Conservation (phyloP, 306 rosid genomes). For the Begonia loranthoides region DNA sequence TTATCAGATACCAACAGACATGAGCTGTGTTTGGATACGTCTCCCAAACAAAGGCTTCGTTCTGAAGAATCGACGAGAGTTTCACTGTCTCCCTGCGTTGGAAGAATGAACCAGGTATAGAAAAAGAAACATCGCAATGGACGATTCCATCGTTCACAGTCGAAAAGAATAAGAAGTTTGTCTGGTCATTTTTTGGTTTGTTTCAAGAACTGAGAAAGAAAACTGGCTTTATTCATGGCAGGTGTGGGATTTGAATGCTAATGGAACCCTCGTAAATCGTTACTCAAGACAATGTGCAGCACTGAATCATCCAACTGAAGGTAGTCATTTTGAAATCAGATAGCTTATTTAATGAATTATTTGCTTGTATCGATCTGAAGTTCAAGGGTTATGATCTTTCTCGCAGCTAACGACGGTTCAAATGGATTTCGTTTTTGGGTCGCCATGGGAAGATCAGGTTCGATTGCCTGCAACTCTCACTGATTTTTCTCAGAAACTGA, state of each 20-base stretch:
- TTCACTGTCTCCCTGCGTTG: constrained; percentile 55
- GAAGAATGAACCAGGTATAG: constrained; percentile 69
- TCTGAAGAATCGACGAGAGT: constrained; percentile 43
- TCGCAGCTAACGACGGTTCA: constrained; percentile 32
- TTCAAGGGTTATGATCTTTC: constrained; percentile 10
- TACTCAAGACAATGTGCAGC: constrained; percentile 73
- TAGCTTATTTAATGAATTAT: no score
- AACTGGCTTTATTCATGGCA: constrained; percentile 7
- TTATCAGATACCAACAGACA: constrained; percentile 29
- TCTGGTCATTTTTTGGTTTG: no score
- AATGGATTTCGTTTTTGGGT: constrained; percentile 66
- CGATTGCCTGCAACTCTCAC: no score
- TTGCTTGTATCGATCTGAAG: neutral
- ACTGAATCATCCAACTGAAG: constrained; percentile 26
- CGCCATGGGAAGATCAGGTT: constrained; percentile 68
- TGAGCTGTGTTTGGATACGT: constrained; percentile 58
- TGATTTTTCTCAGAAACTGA: no score
- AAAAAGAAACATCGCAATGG: no score
- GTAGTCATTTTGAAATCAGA: constrained; percentile 11
- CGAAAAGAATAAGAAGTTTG: no score
- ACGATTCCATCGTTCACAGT: no score
- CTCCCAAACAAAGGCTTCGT: constrained; percentile 50
- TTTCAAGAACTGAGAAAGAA: no score
- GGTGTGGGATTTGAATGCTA: constrained; percentile 61
- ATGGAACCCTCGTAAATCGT: constrained; percentile 67